These are phyloP conservation scores for Aspergillus bombycis DNA, from an alignment of 2,329 filamentous ascomycete genomes.

Conservation along the genomic window DNA sequence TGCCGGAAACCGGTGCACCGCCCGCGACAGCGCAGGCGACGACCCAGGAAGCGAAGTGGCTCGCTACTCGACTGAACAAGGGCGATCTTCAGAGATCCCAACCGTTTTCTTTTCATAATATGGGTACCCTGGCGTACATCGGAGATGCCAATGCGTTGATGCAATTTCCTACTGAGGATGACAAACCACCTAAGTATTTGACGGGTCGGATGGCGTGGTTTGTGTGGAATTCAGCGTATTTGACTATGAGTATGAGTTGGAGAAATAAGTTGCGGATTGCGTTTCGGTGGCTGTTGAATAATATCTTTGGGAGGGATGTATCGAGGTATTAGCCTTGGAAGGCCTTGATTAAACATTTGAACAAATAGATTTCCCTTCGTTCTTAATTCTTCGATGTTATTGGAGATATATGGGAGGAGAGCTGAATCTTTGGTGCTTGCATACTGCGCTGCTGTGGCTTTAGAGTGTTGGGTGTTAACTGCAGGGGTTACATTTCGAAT, in stretches of 20 bases:
- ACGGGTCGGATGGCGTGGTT: slow-evolving; percentile 44
- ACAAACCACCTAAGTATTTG: slow-evolving; percentile 29
- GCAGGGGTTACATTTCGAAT: not conserved
- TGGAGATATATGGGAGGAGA: not conserved
- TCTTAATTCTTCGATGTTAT: not conserved
- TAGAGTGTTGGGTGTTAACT: not conserved
- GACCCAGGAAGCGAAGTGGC: slow-evolving; percentile 61
- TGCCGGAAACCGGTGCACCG: slow-evolving; percentile 53
- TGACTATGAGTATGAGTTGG: slow-evolving; percentile 53
- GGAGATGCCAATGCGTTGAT: slow-evolving; percentile 61
- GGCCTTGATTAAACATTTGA: not conserved
- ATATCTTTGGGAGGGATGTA: slow-evolving; percentile 48
- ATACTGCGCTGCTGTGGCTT: not conserved
- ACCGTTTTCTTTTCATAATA: slow-evolving; percentile 59
- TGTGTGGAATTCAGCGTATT: slow-evolving; percentile 50
- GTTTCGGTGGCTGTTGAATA: slow-evolving; percentile 48
- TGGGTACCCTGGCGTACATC: slow-evolving; percentile 64
- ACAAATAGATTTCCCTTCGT: not conserved
- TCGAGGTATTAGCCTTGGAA: slow-evolving; percentile 40
- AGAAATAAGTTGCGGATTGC: slow-evolving; percentile 46
- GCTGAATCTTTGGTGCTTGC: not conserved
- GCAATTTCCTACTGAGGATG: slow-evolving; percentile 47
- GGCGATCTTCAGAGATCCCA: slow-evolving; percentile 38
- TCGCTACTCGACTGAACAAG: slow-evolving; percentile 58
- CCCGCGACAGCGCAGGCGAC: slow-evolving; percentile 64